phyloP scores from a whole-genome alignment of 2,329 filamentous ascomycete genomes.

The Byssoonygena ceratinophila region DNA sequence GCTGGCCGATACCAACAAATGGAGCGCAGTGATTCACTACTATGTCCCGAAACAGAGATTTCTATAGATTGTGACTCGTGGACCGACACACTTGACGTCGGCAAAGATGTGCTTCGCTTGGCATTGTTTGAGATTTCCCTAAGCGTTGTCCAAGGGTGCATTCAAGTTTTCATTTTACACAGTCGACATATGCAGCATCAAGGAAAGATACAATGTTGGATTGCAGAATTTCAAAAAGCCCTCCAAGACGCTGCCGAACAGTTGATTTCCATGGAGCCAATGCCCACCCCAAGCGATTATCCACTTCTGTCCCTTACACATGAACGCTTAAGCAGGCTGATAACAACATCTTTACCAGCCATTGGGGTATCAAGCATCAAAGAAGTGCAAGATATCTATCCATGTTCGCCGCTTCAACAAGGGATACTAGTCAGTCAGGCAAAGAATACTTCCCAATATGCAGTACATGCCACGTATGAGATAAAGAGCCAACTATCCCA shows the following conservation, averaged over 20 bases:
- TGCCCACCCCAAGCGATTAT: slow-evolving; percentile 1
- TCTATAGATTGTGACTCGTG: neutral
- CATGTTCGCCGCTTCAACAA: slow-evolving; percentile 31
- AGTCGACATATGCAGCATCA: slow-evolving; percentile 40
- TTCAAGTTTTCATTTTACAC: slow-evolving; percentile 42
- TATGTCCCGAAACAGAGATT: neutral
- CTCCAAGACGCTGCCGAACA: neutral
- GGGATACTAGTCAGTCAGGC: slow-evolving; percentile 22
- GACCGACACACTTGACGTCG: neutral
- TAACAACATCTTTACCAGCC: neutral
- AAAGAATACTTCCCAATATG: slow-evolving; percentile 27
- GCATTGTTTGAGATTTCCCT: slow-evolving; percentile 44
- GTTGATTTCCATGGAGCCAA: neutral
- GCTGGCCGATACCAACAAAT: slow-evolving; percentile 33
- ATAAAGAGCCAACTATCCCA: slow-evolving; percentile 17
- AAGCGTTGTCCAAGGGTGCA: slow-evolving; percentile 32
- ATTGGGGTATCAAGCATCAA: slow-evolving; percentile 12
- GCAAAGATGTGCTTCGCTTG: slow-evolving; percentile 27
- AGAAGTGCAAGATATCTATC: slow-evolving; percentile 25
- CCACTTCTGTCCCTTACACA: neutral
- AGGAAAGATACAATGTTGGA: slow-evolving; percentile 34
- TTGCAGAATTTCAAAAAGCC: neutral
- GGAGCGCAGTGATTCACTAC: slow-evolving; percentile 27
- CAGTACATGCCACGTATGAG: slow-evolving; percentile 30
- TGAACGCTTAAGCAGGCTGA: neutral